These are phyloP conservation scores for Zostera marina DNA, from an alignment of 116 monocot species.

Conservation along the genomic window DNA sequence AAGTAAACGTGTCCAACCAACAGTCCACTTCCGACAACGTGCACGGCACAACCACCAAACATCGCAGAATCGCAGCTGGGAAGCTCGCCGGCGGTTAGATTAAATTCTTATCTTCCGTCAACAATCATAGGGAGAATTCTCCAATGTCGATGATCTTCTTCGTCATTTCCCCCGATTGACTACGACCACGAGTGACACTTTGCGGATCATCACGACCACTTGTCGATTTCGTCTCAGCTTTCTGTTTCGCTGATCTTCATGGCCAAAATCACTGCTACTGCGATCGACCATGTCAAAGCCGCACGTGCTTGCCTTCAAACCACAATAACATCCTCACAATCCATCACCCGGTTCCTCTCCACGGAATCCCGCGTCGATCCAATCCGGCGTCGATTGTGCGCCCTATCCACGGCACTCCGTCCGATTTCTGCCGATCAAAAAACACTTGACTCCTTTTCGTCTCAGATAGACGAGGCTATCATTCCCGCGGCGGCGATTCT, in stretches of 20 bases:
- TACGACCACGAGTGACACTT: too few species aligned
- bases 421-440: constrained; percentile 29
- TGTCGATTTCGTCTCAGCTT: not conserved
- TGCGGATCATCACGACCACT: not conserved
- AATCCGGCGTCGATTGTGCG: constrained; percentile 41
- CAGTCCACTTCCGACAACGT: too few species aligned
- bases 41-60: too few species aligned
- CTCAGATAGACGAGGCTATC: constrained; percentile 49
- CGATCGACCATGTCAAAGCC: not conserved
- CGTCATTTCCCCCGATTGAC: not conserved
- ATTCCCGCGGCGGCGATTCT: constrained; percentile 53
- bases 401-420: constrained; percentile 37
- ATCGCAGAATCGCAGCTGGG: too few species aligned
- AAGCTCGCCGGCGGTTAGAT: too few species aligned
- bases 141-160: not conserved
- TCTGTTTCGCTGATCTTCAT: not conserved
- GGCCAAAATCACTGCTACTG: not conserved
- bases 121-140: not conserved
- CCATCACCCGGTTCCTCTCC: not conserved
- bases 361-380: constrained; percentile 26
- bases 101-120: too few species aligned
- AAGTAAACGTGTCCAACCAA: too few species aligned
- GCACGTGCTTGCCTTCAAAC: not conserved
- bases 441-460: constrained; percentile 10
- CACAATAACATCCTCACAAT: not conserved